These are phyloP conservation scores for Paecilomyces sp. DNA, from an alignment of 2,329 filamentous ascomycete genomes.

Conservation along the genomic window DNA sequence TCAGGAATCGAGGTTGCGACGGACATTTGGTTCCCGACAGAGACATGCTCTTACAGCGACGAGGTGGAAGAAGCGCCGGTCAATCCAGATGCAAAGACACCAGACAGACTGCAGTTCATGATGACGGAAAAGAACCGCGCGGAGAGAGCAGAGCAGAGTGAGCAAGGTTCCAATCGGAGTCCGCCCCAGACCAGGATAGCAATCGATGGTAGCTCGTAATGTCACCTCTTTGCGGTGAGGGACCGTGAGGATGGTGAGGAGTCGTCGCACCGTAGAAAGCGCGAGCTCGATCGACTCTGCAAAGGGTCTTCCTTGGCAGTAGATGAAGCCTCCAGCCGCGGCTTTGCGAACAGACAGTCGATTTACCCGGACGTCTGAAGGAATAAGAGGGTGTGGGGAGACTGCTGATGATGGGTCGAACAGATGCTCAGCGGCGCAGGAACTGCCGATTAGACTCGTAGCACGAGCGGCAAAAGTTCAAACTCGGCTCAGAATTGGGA, in stretches of 20 bases:
- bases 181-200: neutral
- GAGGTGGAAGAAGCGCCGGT: constrained; percentile 33
- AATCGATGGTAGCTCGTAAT: neutral
- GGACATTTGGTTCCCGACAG: constrained; percentile 46
- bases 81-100: constrained; percentile 28
- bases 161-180: constrained; percentile 4
- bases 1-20: constrained; percentile 69
- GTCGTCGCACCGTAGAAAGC: neutral
- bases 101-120: constrained; percentile 36
- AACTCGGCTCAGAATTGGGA: neutral
- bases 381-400: constrained; percentile 5
- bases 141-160: constrained; percentile 2
- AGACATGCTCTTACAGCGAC: constrained; percentile 40
- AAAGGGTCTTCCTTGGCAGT: neutral
- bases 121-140: constrained; percentile 12
- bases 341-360: neutral
- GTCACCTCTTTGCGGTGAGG: constrained; percentile 1
- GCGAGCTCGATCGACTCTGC: neutral
- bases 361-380: constrained; percentile 7
- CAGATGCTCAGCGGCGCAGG: constrained; percentile 5
- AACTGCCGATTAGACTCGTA: constrained; percentile 6
- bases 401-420: constrained; percentile 3
- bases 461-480: constrained; percentile 3
- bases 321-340: constrained; percentile 1
- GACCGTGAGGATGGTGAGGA: neutral